These are phyloP conservation scores for Marasmius fiardii DNA, from an alignment of 1,284 basidiomycete genomes.

Conservation along the genomic window DNA sequence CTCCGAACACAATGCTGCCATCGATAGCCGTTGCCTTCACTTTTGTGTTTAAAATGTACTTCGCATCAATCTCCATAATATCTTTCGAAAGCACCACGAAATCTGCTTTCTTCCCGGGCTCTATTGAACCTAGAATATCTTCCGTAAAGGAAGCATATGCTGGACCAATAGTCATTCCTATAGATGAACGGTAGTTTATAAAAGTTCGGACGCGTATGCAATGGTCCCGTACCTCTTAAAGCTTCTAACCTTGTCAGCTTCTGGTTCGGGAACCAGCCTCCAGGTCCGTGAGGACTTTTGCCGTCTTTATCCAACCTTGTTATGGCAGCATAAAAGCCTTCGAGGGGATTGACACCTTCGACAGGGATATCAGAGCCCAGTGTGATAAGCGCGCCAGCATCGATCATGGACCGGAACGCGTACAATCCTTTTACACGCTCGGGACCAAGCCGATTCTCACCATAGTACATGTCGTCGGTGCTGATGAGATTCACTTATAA, in stretches of 20 bases:
- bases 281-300: constrained; percentile 75
- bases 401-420: not conserved
- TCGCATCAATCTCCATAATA: constrained; percentile 63
- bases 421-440: not conserved
- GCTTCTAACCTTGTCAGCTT: constrained; percentile 41
- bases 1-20: constrained; percentile 69
- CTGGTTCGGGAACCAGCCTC: constrained; percentile 58
- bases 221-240: constrained; percentile 13
- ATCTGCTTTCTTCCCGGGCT: constrained; percentile 78
- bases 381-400: not conserved
- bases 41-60: constrained; percentile 37
- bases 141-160: constrained; percentile 87
- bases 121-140: constrained; percentile 63
- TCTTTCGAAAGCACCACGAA: constrained; percentile 80
- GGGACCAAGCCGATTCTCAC: not conserved
- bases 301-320: constrained; percentile 69
- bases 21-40: constrained; percentile 51
- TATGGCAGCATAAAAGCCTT: constrained; percentile 87
- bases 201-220: constrained; percentile 24
- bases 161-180: constrained; percentile 84
- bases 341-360: constrained; percentile 75
- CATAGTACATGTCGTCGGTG: constrained; percentile 2
- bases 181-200: constrained; percentile 55
- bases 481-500: not conserved
- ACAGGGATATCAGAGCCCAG: constrained; percentile 28